phyloP scores from a whole-genome alignment of 164 flowering plant genomes.

The Macadamia tetraphylla region DNA sequence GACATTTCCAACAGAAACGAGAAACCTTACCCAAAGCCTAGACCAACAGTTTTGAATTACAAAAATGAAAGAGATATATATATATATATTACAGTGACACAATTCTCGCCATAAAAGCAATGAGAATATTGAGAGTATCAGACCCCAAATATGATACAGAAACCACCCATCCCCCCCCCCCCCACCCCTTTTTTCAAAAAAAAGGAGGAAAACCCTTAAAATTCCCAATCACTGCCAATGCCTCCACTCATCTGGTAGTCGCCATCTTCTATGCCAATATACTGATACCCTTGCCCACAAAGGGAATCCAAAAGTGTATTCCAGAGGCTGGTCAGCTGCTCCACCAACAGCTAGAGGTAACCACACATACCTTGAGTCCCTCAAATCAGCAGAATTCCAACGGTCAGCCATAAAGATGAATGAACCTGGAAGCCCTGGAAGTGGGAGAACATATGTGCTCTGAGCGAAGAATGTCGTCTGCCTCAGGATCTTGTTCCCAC shows the following conservation, averaged over 20 bases:
- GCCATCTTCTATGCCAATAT: conserved; percentile 96
- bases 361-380: conserved; percentile 94
- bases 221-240: not conserved
- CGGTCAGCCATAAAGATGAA: conserved; percentile 91
- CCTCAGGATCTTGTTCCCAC: conserved; percentile 68
- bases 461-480: conserved; percentile 81
- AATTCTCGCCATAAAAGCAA: not conserved
- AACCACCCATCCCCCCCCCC: not conserved
- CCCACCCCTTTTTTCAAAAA: no score
- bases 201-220: not conserved
- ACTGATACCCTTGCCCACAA: conserved; percentile 90
- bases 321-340: conserved; percentile 72
- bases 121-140: not conserved
- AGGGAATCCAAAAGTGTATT: conserved; percentile 85
- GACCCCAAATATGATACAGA: not conserved
- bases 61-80: no score
- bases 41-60: no score
- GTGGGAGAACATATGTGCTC: conserved; percentile 76
- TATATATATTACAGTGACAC: no score
- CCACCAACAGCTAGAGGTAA: conserved; percentile 79
- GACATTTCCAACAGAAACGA: no score
- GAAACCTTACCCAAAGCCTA: no score
- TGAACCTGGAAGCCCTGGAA: conserved; percentile 51
- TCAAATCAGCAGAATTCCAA: conserved; percentile 83
- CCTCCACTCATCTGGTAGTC: conserved; percentile 55